Percentiles rank a stretch among this genome's conserved stretches.
Conservation (phyloP, 495 filamentous ascomycete species). For the Xanthoparmelia taractica region DNA sequence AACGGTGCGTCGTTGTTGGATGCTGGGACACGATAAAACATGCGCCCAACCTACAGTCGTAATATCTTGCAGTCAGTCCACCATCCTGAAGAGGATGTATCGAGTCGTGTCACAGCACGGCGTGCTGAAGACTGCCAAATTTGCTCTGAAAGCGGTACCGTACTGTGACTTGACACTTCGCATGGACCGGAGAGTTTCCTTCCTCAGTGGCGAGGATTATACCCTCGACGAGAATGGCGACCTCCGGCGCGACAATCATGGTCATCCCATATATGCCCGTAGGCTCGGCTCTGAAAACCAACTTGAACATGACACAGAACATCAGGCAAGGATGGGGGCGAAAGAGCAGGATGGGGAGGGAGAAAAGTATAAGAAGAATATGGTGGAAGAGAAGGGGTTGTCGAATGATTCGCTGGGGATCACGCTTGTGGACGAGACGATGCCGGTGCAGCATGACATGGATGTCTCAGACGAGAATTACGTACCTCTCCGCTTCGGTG, state of each 20-base stretch:
- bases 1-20: conserved; percentile 8
- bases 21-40: conserved; percentile 4
- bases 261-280: neutral
- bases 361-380: neutral
- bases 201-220: neutral
- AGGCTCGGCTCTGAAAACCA: neutral
- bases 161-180: conserved; percentile 5
- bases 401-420: neutral
- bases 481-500: neutral
- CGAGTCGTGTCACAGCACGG: conserved; percentile 1
- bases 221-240: neutral
- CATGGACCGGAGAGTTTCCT: neutral
- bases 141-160: conserved; percentile 7
- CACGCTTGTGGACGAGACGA: neutral
- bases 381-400: neutral
- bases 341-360: neutral
- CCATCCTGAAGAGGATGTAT: conserved; percentile 2
- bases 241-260: neutral
- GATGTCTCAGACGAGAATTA: neutral
- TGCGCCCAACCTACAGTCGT: conserved; percentile 11
- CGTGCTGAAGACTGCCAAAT: conserved; percentile 4
- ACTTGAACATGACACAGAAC: neutral
- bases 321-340: neutral
- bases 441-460: neutral
- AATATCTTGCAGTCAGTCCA: neutral